Conservation (phyloP, 1,284 basidiomycete genomes). For the Farysia itapuensis region DNA sequence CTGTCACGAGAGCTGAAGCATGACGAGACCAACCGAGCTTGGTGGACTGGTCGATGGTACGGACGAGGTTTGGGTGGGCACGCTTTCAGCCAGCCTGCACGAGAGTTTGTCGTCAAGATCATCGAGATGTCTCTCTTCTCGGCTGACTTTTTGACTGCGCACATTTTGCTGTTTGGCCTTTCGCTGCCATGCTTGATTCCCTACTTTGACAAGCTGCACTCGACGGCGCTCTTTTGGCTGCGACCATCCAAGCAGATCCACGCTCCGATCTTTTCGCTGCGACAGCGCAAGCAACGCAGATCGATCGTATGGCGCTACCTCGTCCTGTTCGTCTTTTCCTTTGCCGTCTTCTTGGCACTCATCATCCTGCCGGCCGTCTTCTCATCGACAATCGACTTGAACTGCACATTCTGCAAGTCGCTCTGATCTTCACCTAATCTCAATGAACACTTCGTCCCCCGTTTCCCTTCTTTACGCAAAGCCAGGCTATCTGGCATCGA, state of each 20-base stretch:
- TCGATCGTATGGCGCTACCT: constrained; percentile 68
- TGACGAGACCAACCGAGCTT: constrained; percentile 60
- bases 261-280: constrained; percentile 74
- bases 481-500: too few species aligned
- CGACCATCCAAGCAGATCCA: constrained; percentile 65
- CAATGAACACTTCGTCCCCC: background rate
- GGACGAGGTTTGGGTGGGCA: constrained; percentile 58
- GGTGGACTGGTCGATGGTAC: constrained; percentile 60
- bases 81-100: constrained; percentile 58
- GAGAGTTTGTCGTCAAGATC: constrained; percentile 60
- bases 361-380: constrained; percentile 56
- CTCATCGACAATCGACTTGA: constrained; percentile 38
- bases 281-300: constrained; percentile 57
- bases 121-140: constrained; percentile 59
- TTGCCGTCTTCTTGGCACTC: constrained; percentile 75
- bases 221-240: constrained; percentile 62
- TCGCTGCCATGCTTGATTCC: constrained; percentile 63
- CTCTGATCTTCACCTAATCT: too few species aligned
- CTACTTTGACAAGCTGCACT: constrained; percentile 55
- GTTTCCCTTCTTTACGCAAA: constrained; percentile 2
- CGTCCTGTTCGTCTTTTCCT: constrained; percentile 75
- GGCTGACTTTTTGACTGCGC: constrained; percentile 54
- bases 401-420: constrained; percentile 46
- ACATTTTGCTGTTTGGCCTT: constrained; percentile 61
- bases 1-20: constrained; percentile 59